These are phyloP conservation scores for Bisporella sp. DNA, from an alignment of 2,329 filamentous ascomycete species.

Conservation along the genomic window DNA sequence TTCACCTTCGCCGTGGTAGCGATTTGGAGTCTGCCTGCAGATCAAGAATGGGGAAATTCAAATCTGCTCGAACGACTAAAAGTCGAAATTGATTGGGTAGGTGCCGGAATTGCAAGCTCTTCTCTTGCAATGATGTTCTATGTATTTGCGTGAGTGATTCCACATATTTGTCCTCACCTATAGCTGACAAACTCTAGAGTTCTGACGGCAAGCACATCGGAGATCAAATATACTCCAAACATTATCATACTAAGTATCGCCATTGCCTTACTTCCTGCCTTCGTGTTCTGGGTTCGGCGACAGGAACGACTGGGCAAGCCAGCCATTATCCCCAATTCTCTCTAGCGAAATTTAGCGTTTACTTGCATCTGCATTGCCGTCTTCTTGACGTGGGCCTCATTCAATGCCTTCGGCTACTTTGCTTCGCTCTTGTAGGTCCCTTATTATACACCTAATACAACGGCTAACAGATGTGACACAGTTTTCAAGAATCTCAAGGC, in stretches of 20 bases:
- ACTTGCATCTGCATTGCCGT: constrained; percentile 26
- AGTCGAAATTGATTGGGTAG: neutral
- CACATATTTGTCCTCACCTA: neutral
- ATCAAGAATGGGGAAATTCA: too few relatives aligned
- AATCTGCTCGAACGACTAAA: too few relatives aligned
- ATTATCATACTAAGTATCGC: constrained; percentile 24
- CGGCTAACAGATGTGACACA: neutral
- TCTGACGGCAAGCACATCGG: constrained; percentile 5
- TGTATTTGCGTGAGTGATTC: neutral
- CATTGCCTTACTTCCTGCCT: constrained; percentile 18
- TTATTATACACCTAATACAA: neutral
- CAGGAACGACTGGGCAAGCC: constrained; percentile 18
- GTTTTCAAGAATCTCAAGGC: constrained; percentile 13
- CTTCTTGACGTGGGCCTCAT: constrained; percentile 25
- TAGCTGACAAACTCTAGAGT: neutral
- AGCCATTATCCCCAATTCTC: constrained; percentile 28
- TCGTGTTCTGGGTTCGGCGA: constrained; percentile 21
- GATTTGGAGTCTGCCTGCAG: too few relatives aligned
- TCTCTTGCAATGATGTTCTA: neutral
- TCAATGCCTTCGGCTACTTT: constrained; percentile 9
- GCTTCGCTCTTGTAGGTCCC: constrained; percentile 1
- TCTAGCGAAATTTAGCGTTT: constrained; percentile 27
- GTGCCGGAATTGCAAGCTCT: neutral
- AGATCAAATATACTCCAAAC: constrained; percentile 10
- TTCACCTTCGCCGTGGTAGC: too few relatives aligned